Base-by-base conservation (phyloP, 2,329 filamentous ascomycete genomes). In the Clathrospora elynae region DNA sequence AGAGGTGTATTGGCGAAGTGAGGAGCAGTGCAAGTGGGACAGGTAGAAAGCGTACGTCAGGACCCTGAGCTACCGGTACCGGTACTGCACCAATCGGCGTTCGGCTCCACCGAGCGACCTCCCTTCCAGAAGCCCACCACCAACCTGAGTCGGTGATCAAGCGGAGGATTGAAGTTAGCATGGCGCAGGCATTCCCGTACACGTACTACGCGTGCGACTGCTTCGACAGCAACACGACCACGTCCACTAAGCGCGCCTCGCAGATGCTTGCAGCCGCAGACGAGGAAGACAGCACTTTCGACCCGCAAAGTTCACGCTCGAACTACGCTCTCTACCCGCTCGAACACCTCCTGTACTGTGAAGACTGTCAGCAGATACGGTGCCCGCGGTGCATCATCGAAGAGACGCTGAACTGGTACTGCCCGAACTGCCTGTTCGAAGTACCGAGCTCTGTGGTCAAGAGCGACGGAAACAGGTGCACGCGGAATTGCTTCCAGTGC, bases 321-420 rank as follows among this genome's bases (percentile, higher is more conserved):
- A 93, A 90, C 69, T 97, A 90, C 76, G 91, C 90, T 55, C 78
- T 99, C 20, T 96, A 92, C 65, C 92, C 93, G 1, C 84, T 96
- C 30, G 92, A 97, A 64, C 86, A 96, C 66, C 81, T 99, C 17
- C 80, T 97, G 26, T 99, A 95, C 75, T 99, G 93, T 75, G 92
- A 96, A 67, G 93, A 97, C 68, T 99, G 93, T 70, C 90, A 95
- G 67, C 87, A 96, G 71, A 95, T 97, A 50, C 87, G 93, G 57
- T 99, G 93, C 67, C 88, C 90, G 5, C 80, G 90, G 73, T 99
- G 93, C 65, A 88, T 95, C 39, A 82, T 86, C 33, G 93, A 99
- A 67, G 93, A 99, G 73, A 90, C 96, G 41, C 85, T 95, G 33
- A 93, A 89, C 39, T 96, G 90, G 78, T 99, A 89, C 72, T 99